A percentile compares a stretch with the other conserved stretches of the same genome.
Evolutionary conservation across 2,329 filamentous ascomycete genomes (phyloP).

Genomic region (Chaetomiaceae sp.): DNA sequence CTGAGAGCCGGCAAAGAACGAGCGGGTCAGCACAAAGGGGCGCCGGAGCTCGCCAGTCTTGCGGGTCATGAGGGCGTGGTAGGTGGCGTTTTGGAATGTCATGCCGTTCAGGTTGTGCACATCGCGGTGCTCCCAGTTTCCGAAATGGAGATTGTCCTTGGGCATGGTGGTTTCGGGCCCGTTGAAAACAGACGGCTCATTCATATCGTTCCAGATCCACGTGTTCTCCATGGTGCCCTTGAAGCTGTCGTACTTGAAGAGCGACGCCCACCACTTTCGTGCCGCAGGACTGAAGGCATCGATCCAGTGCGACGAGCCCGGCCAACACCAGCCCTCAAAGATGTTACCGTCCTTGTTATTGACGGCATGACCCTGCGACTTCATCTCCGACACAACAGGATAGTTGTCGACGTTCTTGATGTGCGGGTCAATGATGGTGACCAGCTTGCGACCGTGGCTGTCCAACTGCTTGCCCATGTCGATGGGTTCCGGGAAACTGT

Average conservation of each 20-base stretch:
- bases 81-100: slow-evolving; percentile 93
- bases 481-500: slow-evolving; percentile 81
- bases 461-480: slow-evolving; percentile 87
- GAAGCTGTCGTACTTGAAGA: slow-evolving; percentile 87
- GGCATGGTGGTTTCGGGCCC: slow-evolving; percentile 98
- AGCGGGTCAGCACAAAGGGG: slow-evolving; percentile 88
- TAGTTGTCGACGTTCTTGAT: slow-evolving; percentile 91
- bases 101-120: slow-evolving; percentile 94
- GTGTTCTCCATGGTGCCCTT: slow-evolving; percentile 81
- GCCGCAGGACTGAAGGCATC: slow-evolving; percentile 94
- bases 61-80: slow-evolving; percentile 74
- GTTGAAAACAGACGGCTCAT: slow-evolving; percentile 98
- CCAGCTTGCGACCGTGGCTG: slow-evolving; percentile 79
- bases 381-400: slow-evolving; percentile 71
- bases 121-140: slow-evolving; percentile 93
- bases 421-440: slow-evolving; percentile 93
- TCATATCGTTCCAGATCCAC: slow-evolving; percentile 99
- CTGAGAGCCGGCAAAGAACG: slow-evolving; percentile 89
- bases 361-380: slow-evolving; percentile 75
- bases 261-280: slow-evolving; percentile 80
- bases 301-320: slow-evolving; percentile 92
- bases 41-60: slow-evolving; percentile 81
- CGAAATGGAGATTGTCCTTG: slow-evolving; percentile 91
- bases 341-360: slow-evolving; percentile 85
- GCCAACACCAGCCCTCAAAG: slow-evolving; percentile 99